Evolutionary conservation across 2,329 filamentous ascomycete genomes (phyloP).

Genomic region (Byssochlamys sp.): DNA sequence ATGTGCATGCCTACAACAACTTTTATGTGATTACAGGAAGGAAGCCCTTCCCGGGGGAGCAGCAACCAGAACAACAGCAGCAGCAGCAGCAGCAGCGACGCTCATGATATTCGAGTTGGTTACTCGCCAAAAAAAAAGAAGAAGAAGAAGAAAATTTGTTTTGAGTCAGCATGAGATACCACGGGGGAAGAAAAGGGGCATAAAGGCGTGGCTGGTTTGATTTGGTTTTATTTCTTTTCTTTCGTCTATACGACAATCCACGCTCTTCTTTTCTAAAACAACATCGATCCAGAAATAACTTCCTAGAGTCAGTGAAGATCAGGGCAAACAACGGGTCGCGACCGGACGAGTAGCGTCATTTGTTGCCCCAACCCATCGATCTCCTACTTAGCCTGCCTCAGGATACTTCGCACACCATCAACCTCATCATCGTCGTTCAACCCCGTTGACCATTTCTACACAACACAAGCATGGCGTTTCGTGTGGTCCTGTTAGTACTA

Average conservation of each 20-base stretch:
- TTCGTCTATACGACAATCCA: neutral
- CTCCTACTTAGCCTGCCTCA: too few species aligned
- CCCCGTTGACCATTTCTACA: too few species aligned
- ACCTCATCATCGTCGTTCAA: too few species aligned
- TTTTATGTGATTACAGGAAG: slow-evolving; percentile 31
- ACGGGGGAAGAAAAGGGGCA: neutral
- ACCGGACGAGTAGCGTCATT: too few species aligned
- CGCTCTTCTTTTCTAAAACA: neutral
- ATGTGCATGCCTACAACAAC: slow-evolving; percentile 34
- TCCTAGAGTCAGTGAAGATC: neutral
- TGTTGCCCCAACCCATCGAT: too few species aligned
- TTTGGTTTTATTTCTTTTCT: neutral
- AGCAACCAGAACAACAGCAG: neutral
- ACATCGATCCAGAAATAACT: neutral
- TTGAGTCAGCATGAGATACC: neutral
- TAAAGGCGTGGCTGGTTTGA: neutral
- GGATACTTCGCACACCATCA: too few species aligned
- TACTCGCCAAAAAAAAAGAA: neutral
- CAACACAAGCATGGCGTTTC: too few species aligned
- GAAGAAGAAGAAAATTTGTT: neutral
- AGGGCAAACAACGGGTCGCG: too few species aligned
- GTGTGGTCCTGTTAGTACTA: too few species aligned
- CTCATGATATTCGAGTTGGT: neutral
- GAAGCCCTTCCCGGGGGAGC: slow-evolving; percentile 20
- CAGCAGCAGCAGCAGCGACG: neutral